Evolutionary conservation across 2,329 filamentous ascomycete species (phyloP), one percentile per base, ranked within the genome.

Genomic region (Grosmannia serpens): DNA sequence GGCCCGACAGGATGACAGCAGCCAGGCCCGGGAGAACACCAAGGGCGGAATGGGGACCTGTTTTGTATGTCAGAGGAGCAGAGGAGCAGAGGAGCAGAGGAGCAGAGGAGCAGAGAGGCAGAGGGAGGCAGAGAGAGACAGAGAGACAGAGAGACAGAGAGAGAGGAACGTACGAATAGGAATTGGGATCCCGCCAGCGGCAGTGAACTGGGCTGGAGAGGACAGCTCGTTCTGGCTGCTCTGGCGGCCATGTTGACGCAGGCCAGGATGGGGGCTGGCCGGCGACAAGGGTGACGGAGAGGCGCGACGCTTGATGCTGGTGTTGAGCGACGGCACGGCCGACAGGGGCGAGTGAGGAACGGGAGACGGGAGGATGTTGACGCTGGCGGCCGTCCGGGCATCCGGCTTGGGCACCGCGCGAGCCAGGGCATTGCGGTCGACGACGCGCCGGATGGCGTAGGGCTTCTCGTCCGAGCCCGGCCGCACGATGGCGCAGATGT

Each of bases 11-110:
- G 62, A 86, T 77, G 53, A 85, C 69, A 1, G 77, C 74, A 0
- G 77, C 80, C 7, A 85, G 68, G 0, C 80, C 74, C 2, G 82
- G 83, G 4, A 84, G 71, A 60, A 72, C 72, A 17, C 74, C 71
- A 2, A 75, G 69, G 6, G 76, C 76, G 60, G 79, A 77, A 60
- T 73, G 71, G 2, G 76, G 70, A 62, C 80, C 79, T 82, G 58
- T 22, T 53, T 24, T 53, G 38, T 58, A 60, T 58, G 52, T n/a
- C 20, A n/a, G 26, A 27, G 4, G 24, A 20, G 47, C n/a, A 10
- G 11, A 13, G 29, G 1, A 15, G 3, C 8, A 4, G 3, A 33
- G 17, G 1, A 33, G 6, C n/a, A n/a, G 4, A 52, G 20, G 47
- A 20, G 17, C 4, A 26, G 26, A 27, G 4, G 24, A 20, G 47